phyloP scores from a whole-genome alignment of 2,329 filamentous ascomycete genomes.

The Fusarium redolens region DNA sequence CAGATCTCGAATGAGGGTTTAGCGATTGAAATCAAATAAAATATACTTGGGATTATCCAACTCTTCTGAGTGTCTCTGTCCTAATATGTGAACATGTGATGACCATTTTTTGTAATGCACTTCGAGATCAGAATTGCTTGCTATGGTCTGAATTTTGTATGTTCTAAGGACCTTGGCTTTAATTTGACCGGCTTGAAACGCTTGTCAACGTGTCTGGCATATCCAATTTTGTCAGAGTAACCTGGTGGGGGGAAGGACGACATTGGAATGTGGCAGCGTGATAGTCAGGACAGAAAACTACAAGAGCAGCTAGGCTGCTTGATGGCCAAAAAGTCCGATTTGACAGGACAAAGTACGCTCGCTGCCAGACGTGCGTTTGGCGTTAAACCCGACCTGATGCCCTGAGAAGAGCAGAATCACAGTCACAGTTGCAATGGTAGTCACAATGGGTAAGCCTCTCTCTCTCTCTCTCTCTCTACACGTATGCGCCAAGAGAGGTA shows the following conservation, averaged over 20 bases:
- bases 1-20: not conserved
- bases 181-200: not conserved
- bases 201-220: not conserved
- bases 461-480: not conserved
- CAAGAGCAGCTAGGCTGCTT: not conserved
- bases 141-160: not conserved
- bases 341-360: conserved; percentile 1
- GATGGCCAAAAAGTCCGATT: not conserved
- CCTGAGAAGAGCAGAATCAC: not conserved
- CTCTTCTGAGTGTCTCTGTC: not conserved
- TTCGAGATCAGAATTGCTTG: not conserved
- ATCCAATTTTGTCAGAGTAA: conserved; percentile 8
- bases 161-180: not conserved
- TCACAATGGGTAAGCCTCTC: not conserved
- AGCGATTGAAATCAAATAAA: not conserved
- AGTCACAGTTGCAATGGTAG: not conserved
- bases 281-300: not conserved
- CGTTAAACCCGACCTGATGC: not conserved
- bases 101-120: too few relatives aligned
- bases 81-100: not conserved
- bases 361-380: not conserved
- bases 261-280: conserved; percentile 20
- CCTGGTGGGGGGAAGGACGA: not conserved
- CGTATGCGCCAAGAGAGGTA: not conserved
- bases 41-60: not conserved